A percentile compares a stretch with the other conserved stretches of the same genome.
These are phyloP conservation scores for Mycena indigotica DNA, from an alignment of 768 basidiomycete genomes.

Conservation along the genomic window DNA sequence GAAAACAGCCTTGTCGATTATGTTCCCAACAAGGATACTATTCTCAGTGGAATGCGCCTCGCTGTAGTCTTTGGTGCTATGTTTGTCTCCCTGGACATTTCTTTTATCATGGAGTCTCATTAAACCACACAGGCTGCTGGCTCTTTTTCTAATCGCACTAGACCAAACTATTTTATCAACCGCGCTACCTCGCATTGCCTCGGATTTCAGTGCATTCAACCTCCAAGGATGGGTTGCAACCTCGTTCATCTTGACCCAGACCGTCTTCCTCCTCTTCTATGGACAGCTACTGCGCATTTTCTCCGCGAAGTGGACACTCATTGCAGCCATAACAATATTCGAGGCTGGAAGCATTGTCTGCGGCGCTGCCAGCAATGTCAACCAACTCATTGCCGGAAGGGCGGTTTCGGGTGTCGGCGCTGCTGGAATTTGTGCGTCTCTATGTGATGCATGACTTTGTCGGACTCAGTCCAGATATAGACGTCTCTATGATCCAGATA, in stretches of 20 bases:
- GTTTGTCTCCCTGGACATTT: neutral
- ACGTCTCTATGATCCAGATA: slow-evolving; percentile 9
- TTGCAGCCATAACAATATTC: slow-evolving; percentile 32
- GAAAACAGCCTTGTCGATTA: neutral
- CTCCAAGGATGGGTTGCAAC: slow-evolving; percentile 16
- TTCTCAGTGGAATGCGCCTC: slow-evolving; percentile 6
- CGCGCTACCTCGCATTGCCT: slow-evolving; percentile 32
- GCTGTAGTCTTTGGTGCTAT: slow-evolving; percentile 15
- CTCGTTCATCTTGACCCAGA: slow-evolving; percentile 29
- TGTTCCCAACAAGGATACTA: neutral
- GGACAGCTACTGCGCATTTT: slow-evolving; percentile 10
- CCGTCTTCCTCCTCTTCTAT: slow-evolving; percentile 18
- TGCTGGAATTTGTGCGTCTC: slow-evolving; percentile 10
- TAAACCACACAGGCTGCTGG: slow-evolving; percentile 7
- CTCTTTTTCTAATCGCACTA: slow-evolving; percentile 31
- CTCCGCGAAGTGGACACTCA: slow-evolving; percentile 19
- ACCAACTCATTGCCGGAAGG: slow-evolving; percentile 41
- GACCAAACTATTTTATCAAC: slow-evolving; percentile 44
- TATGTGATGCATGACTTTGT: neutral
- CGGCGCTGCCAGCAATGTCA: slow-evolving; percentile 32
- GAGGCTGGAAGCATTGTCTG: slow-evolving; percentile 46
- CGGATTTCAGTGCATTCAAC: slow-evolving; percentile 10
- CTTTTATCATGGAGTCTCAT: neutral
- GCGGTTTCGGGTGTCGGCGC: slow-evolving; percentile 13
- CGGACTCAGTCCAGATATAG: neutral